Conservation (phyloP, 2,329 filamentous ascomycete genomes). For the Acrocalymma vagum region DNA sequence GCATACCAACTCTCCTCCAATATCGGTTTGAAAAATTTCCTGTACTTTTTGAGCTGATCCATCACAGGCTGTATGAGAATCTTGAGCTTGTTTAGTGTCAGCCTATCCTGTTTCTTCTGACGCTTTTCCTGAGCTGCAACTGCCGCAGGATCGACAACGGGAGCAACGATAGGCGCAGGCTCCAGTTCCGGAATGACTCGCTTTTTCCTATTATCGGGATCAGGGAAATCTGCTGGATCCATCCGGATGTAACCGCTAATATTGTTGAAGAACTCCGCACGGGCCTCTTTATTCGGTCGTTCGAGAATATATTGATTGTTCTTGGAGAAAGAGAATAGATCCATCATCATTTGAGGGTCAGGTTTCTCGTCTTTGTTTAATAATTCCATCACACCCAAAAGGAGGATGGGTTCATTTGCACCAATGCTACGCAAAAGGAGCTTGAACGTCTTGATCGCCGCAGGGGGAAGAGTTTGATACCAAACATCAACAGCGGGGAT, state of each 20-base stretch:
- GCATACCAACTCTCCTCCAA: conserved; percentile 77
- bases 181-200: conserved; percentile 80
- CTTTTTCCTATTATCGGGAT: conserved; percentile 86
- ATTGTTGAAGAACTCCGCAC: conserved; percentile 80
- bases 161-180: conserved; percentile 67
- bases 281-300: conserved; percentile 71
- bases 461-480: conserved; percentile 74
- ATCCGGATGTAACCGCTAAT: conserved; percentile 81
- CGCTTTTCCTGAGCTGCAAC: conserved; percentile 83
- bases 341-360: conserved; percentile 70
- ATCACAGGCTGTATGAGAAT: conserved; percentile 91
- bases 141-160: conserved; percentile 62
- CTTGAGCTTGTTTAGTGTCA: conserved; percentile 86
- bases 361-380: conserved; percentile 65
- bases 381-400: conserved; percentile 85
- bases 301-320: conserved; percentile 77
- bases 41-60: conserved; percentile 94
- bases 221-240: conserved; percentile 84
- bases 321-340: conserved; percentile 86
- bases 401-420: conserved; percentile 88
- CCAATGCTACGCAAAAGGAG: conserved; percentile 82
- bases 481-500: conserved; percentile 90
- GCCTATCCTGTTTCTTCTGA: conserved; percentile 82
- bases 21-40: conserved; percentile 80
- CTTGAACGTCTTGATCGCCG: conserved; percentile 79